Base-by-base conservation (phyloP, 2,329 filamentous ascomycete species). In the Monosporascus cannonballus region DNA sequence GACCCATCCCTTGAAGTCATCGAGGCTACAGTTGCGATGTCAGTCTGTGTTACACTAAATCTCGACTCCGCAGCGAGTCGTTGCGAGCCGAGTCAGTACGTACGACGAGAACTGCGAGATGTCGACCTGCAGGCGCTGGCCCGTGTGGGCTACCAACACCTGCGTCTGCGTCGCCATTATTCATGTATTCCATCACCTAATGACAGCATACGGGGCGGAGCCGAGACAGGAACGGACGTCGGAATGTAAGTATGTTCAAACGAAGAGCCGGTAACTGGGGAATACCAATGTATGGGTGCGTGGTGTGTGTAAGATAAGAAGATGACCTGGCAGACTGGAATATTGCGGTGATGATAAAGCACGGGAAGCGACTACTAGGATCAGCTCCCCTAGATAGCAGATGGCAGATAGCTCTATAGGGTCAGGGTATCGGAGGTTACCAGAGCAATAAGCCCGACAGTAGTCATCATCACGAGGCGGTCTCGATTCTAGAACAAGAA, bases 71-170 rank as follows among this genome's bases (percentile, higher is more conserved):
- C 37, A 51, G 51, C 41, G 39, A 52, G 51, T 52, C 25, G 36
- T 51, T 49, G 50, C 24, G 36, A 49, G 48, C 63, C 38, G 62
- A 67, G 52, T 64, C 56, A 55, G 56, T 53, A 76, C 84, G 63
- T 76, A 90, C 87, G 86, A 87, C 62, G 81, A 78, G 72, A 93
- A 88, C 67, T 84, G 82, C 59, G 85, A 79, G 61, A 86, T 83
- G 74, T 96, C 89, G 70, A 89, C 81, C 70, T 85, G 80, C 68
- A 96, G 80, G 74, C 87, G 86, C 78, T 90, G 86, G 77, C 93
- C 93, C 73, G 89, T 91, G 76, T 96, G 92, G 80, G 90, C 91
- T 69, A 96, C 86, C 77, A 90, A 89, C 73, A 96, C 86, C 76
- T 90, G 85, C 70, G 93, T 83, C 76, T 89, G 88, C 90, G 96